Conservation (phyloP, 495 filamentous ascomycete species). For the Tirmania nivea region DNA sequence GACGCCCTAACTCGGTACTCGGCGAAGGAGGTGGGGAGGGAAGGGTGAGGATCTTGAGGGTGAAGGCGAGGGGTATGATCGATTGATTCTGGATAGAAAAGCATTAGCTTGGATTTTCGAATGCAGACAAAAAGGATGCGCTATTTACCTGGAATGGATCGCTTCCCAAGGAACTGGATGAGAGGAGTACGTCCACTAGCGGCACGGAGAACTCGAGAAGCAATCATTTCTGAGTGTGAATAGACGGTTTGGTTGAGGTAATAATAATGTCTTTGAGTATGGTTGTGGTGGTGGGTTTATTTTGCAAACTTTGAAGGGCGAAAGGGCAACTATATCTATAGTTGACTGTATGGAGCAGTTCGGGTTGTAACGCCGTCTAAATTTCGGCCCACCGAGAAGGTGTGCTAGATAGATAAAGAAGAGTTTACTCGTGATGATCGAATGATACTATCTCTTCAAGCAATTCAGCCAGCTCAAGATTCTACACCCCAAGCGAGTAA, state of each 20-base stretch:
- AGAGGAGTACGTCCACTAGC: slow-evolving; percentile 44
- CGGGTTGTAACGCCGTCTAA: too few relatives aligned
- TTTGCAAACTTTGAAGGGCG: too few relatives aligned
- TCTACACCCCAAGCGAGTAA: too few relatives aligned
- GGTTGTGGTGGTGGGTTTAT: not conserved
- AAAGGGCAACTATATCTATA: too few relatives aligned
- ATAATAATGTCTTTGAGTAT: not conserved
- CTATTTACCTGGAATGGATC: slow-evolving; percentile 46
- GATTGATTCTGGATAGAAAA: slow-evolving; percentile 31
- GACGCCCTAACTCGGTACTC: slow-evolving; percentile 78
- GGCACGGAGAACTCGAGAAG: slow-evolving; percentile 42
- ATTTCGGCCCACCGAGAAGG: too few relatives aligned
- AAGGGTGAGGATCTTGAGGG: slow-evolving; percentile 27
- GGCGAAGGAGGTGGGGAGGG: slow-evolving; percentile 45
- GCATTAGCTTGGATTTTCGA: not conserved
- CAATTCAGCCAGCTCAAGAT: too few relatives aligned
- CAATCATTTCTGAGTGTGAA: slow-evolving; percentile 31
- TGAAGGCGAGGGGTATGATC: slow-evolving; percentile 47
- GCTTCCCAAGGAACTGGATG: slow-evolving; percentile 85
- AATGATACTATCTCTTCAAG: too few relatives aligned
- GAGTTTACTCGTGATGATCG: too few relatives aligned
- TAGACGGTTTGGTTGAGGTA: not conserved
- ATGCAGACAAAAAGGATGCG: not conserved
- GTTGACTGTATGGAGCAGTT: too few relatives aligned
- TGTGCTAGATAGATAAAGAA: too few relatives aligned